Evolutionary conservation across 2,329 filamentous ascomycete species (phyloP).

Genomic region (Xenosphaeropsis pyriputrescens): DNA sequence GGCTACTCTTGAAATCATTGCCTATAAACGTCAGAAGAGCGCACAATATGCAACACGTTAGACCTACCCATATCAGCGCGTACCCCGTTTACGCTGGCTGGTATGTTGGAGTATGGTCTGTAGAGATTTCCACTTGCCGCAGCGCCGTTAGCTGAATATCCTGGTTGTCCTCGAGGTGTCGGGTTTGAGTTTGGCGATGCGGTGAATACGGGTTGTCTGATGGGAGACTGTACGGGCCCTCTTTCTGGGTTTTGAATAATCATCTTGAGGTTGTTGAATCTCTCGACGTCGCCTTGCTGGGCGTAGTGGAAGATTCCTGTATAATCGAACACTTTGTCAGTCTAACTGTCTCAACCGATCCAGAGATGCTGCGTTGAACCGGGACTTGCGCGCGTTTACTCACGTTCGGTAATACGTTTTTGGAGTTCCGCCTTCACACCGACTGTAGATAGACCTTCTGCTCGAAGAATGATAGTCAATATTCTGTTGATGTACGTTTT

Average conservation of each 20-base stretch:
- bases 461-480: conserved; percentile 40
- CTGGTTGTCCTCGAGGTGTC: too few relatives aligned
- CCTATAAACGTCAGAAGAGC: conserved; percentile 9
- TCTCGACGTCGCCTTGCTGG: conserved; percentile 7
- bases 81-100: background rate
- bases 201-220: too few relatives aligned
- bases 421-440: conserved; percentile 81
- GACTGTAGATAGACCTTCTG: conserved; percentile 60
- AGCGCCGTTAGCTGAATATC: too few relatives aligned
- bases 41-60: too few relatives aligned
- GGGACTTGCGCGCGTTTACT: too few relatives aligned
- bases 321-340: too few relatives aligned
- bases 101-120: background rate
- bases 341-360: too few relatives aligned
- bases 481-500: conserved; percentile 10
- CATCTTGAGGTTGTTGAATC: conserved; percentile 12
- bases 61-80: background rate
- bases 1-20: conserved; percentile 57
- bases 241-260: conserved; percentile 12
- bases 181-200: too few relatives aligned
- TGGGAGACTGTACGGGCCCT: too few relatives aligned
- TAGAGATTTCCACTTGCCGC: background rate
- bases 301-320: conserved; percentile 11
- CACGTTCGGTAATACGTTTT: conserved; percentile 26
- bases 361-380: too few relatives aligned